Evolutionary conservation across 2,329 filamentous ascomycete genomes (phyloP), one percentile per base, ranked within the genome.

Genomic region (Pseudonectria foliicola): DNA sequence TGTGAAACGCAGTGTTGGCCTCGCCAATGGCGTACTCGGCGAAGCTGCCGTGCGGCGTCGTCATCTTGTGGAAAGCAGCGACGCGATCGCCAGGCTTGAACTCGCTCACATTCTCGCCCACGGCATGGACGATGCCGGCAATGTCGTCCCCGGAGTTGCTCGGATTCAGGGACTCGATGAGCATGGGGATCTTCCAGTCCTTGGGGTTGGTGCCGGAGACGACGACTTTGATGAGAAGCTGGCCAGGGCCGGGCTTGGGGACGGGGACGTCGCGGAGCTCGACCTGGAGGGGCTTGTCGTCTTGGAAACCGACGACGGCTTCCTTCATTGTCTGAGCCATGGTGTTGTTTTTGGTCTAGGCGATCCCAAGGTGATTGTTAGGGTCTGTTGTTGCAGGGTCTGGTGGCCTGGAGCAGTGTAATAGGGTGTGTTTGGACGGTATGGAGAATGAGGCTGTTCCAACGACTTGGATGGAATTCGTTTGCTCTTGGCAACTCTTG

Each of bases 1-100:
- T 58, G 44, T 69, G 70, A 48, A 79, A 77, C 0, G 75, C 77
- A 0, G 74, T 74, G 45, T 72, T 63, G 24, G 67, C 63, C 56
- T 63, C 70, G 0, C 70, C 68, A 10, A 80, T 56, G 3, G 75
- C 71, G 44, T 80, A 82, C 48, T 81, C 76, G 4, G 77, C 78
- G 40, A 70, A 82, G 7, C 63, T 67, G 3, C 78, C 78, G 25
- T 64, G 51, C 0, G 67, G 61, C 1, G 59, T 57, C 28, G 56
- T 45, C 66, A 80, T 77, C 42, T 74, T 59, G 36, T 71, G 68
- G 33, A 69, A 70, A 1, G 64, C 66, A 1, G 63, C 65, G 15
- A 72, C 68, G 21, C 68, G 60, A 38, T 71, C 67, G 12, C 67
- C 69, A 7, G 37, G 30, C 2, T 36, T 30, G 25, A 53, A 52